These are phyloP conservation scores for Yarrowia yakushimensis DNA, from an alignment of 805 yeast genomes.

Conservation along the genomic window DNA sequence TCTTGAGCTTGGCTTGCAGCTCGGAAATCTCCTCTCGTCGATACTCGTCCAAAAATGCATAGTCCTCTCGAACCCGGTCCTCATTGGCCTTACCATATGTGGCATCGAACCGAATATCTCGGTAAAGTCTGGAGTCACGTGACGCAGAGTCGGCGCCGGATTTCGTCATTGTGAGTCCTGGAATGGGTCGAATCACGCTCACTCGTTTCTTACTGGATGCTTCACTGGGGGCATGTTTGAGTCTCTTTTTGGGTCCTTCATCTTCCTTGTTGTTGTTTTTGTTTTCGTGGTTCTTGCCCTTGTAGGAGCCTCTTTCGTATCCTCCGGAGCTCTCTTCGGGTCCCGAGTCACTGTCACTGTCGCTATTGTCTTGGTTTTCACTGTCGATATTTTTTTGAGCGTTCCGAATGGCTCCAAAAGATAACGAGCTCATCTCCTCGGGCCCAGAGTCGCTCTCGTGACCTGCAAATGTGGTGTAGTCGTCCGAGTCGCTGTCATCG, in stretches of 20 bases:
- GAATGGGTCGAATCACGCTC: conserved; percentile 66
- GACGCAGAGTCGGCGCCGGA: conserved; percentile 35
- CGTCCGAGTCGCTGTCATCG: conserved; percentile 13
- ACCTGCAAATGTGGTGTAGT: not conserved
- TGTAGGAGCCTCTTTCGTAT: conserved; percentile 27
- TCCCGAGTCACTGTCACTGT: conserved; percentile 23
- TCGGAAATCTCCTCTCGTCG: conserved; percentile 67
- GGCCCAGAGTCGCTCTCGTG: conserved; percentile 14
- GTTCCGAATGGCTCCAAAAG: conserved; percentile 35
- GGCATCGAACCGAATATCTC: conserved; percentile 87
- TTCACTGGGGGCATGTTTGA: conserved; percentile 87
- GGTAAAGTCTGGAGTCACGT: conserved; percentile 42
- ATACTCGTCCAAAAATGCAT: conserved; percentile 82
- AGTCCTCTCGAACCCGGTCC: conserved; percentile 64
- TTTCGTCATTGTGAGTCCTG: conserved; percentile 35
- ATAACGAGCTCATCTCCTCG: conserved; percentile 27
- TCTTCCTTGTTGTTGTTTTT: not conserved
- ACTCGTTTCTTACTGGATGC: conserved; percentile 70
- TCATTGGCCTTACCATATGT: conserved; percentile 82
- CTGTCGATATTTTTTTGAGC: conserved; percentile 32
- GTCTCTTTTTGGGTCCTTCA: conserved; percentile 39
- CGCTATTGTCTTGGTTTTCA: not conserved
- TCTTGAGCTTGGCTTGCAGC: conserved; percentile 48
- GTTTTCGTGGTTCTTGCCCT: not conserved
- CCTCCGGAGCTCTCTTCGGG: conserved; percentile 29